These are phyloP conservation scores for Myriosclerotinia duriaeana DNA, from an alignment of 2,329 filamentous ascomycete genomes.

Conservation along the genomic window DNA sequence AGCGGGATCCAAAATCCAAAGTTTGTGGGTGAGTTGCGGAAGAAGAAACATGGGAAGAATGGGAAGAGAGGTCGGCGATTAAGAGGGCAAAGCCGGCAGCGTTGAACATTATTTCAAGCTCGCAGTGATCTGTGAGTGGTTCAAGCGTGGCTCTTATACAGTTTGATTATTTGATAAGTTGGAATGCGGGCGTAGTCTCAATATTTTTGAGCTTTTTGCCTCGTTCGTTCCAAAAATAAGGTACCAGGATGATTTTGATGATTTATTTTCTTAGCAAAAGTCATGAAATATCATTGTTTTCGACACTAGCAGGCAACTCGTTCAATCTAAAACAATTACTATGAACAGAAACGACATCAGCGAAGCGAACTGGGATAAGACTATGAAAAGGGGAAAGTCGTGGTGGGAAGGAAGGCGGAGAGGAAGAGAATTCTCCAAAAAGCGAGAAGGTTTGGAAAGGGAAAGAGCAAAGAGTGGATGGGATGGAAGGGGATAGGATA, in stretches of 20 bases:
- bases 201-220: neutral
- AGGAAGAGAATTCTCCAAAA: no score
- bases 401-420: no score
- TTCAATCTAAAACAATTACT: no score
- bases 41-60: neutral
- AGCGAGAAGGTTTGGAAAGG: no score
- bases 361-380: no score
- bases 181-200: neutral
- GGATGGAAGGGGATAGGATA: no score
- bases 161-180: neutral
- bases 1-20: neutral
- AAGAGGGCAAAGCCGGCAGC: neutral
- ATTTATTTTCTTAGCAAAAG: neutral
- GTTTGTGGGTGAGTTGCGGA: neutral
- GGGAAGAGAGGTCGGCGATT: neutral
- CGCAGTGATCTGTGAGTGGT: neutral
- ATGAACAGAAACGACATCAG: no score
- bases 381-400: no score
- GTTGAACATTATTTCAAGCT: conserved; percentile 6
- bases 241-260: no score
- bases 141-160: neutral
- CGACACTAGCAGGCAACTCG: no score
- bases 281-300: no score
- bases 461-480: no score
- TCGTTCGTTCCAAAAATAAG: neutral